These are phyloP conservation scores for Globisporangium megalacanthum DNA, from an alignment of 352 stramenopile genomes.

Conservation along the genomic window DNA sequence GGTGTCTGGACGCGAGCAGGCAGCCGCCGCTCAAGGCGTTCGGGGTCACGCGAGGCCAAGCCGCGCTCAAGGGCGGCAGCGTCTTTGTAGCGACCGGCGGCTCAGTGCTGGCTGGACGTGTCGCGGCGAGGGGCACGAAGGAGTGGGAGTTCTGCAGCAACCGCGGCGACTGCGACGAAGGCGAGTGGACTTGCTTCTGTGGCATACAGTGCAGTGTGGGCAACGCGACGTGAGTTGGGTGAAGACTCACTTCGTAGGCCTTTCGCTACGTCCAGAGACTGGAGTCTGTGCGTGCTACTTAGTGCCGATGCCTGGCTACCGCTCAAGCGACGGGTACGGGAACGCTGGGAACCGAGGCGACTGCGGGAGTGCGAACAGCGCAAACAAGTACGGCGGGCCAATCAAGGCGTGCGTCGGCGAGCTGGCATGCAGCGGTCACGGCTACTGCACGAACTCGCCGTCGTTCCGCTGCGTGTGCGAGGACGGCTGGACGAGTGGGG, in stretches of 20 bases:
- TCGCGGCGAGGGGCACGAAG: slow-evolving; percentile 78
- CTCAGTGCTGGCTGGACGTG: slow-evolving; percentile 27
- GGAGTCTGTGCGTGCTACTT: slow-evolving; percentile 52
- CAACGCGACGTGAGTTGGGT: no score
- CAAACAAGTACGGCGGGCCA: slow-evolving; percentile 63
- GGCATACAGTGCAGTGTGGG: slow-evolving; percentile 14
- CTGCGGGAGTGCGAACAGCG: slow-evolving; percentile 85
- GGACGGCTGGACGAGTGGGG: slow-evolving; percentile 50
- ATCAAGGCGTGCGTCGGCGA: slow-evolving; percentile 61
- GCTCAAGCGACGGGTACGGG: slow-evolving; percentile 83
- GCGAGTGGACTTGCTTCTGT: slow-evolving; percentile 9
- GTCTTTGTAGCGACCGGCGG: slow-evolving; percentile 47
- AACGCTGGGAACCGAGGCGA: slow-evolving; percentile 85
- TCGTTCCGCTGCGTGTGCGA: slow-evolving; percentile 59
- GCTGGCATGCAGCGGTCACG: slow-evolving; percentile 68
- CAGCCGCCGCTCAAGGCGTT: slow-evolving; percentile 61
- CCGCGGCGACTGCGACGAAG: slow-evolving; percentile 78
- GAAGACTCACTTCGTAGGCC: slow-evolving; percentile 1
- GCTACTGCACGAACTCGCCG: slow-evolving; percentile 50
- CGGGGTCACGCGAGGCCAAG: slow-evolving; percentile 22
- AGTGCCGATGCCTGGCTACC: slow-evolving; percentile 70
- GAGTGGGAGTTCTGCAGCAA: slow-evolving; percentile 88
- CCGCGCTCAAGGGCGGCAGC: slow-evolving; percentile 36
- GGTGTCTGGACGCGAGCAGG: slow-evolving; percentile 14
- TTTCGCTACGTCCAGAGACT: slow-evolving; percentile 22